A percentile compares a stretch with the other conserved stretches of the same genome.
Conservation (phyloP, 202 grass and related monocot species). For the Miscanthus sacchariflorus region DNA sequence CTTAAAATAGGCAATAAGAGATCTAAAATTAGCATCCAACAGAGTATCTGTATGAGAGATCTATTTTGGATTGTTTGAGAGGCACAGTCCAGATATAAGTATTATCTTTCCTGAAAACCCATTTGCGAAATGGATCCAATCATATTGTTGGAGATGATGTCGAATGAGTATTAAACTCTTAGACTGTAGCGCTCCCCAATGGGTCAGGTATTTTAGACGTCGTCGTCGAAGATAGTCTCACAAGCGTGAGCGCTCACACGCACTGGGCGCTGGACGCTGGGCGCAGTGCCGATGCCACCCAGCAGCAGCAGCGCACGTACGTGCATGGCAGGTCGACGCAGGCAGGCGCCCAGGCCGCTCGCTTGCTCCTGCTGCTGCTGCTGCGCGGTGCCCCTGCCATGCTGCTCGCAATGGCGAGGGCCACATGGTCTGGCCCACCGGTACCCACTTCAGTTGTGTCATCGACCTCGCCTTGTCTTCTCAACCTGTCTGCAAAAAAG, state of each 20-base stretch:
- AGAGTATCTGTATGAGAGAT: too few relatives aligned
- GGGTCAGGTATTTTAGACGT: too few relatives aligned
- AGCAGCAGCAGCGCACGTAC: conserved; percentile 32
- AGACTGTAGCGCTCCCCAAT: too few relatives aligned
- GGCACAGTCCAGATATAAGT: too few relatives aligned
- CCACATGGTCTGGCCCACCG: not conserved
- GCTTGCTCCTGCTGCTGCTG: conserved; percentile 13
- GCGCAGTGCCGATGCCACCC: conserved; percentile 33
- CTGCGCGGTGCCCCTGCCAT: not conserved
- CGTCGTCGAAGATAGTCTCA: not conserved
- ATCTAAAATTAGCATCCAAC: too few relatives aligned
- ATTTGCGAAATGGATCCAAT: too few relatives aligned
- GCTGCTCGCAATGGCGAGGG: not conserved
- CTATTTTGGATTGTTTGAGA: too few relatives aligned
- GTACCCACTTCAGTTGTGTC: conserved; percentile 60
- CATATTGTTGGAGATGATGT: too few relatives aligned
- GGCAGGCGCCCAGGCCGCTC: not conserved
- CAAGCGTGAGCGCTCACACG: not conserved
- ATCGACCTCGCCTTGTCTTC: conserved; percentile 59
- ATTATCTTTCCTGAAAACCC: too few relatives aligned
- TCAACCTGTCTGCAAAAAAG: conserved; percentile 47
- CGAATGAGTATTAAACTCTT: too few relatives aligned
- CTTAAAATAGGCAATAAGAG: too few relatives aligned
- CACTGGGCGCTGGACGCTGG: not conserved
- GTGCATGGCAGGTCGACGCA: conserved; percentile 50